phyloP scores from a whole-genome alignment of 352 stramenopile species.

The Globisporangium alternatum region DNA sequence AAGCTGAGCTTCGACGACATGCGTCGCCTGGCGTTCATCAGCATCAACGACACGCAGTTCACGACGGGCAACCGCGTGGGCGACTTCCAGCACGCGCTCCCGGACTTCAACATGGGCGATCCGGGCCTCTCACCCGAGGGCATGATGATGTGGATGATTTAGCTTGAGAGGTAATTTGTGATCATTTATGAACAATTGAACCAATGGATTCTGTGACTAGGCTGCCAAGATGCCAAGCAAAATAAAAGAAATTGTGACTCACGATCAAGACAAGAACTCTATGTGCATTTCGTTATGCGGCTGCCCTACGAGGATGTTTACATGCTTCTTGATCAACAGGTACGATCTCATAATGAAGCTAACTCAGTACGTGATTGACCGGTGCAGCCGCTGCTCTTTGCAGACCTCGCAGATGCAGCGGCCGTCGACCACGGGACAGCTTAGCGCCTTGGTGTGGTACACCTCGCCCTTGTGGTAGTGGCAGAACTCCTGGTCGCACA shows the following conservation, averaged over 20 bases:
- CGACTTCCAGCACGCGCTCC: slow-evolving; percentile 54
- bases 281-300: not conserved
- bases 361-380: slow-evolving; percentile 41
- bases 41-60: slow-evolving; percentile 82
- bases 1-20: slow-evolving; percentile 75
- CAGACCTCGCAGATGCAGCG: slow-evolving; percentile 72
- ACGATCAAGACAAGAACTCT: not conserved
- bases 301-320: no score
- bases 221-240: no score
- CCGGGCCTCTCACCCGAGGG: slow-evolving; percentile 65
- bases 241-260: not conserved
- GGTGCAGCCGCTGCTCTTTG: slow-evolving; percentile 60
- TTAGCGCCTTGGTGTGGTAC: slow-evolving; percentile 73
- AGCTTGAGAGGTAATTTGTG: slow-evolving; percentile 18
- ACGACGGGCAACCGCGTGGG: slow-evolving; percentile 35
- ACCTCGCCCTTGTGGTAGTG: slow-evolving; percentile 82
- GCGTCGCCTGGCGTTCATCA: slow-evolving; percentile 74
- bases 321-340: no score
- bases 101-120: slow-evolving; percentile 71
- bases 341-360: no score
- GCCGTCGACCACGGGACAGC: slow-evolving; percentile 75
- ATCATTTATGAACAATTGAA: slow-evolving; percentile 3
- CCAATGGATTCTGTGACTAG: no score
- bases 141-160: slow-evolving; percentile 89
- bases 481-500: slow-evolving; percentile 81